Conservation (phyloP, 2,329 filamentous ascomycete genomes). For the Alternaria arbusti region DNA sequence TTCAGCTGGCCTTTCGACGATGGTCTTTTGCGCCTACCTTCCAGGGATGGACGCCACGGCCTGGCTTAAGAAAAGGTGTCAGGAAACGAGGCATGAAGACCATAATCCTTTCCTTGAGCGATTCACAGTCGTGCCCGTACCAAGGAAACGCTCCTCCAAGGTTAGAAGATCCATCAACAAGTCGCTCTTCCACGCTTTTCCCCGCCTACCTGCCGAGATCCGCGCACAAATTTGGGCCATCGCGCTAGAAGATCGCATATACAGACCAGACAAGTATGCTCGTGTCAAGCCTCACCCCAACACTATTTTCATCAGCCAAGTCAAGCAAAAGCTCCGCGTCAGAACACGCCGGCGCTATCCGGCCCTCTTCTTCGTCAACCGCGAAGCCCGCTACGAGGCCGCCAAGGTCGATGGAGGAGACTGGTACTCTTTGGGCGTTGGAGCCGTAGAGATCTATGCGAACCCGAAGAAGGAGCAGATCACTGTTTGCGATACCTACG, state of each 20-base stretch:
- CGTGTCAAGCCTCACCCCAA: too few species aligned
- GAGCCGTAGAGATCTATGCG: too few species aligned
- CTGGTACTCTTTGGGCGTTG: not conserved
- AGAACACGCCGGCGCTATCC: not conserved
- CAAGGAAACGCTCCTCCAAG: not conserved
- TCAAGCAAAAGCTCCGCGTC: too few species aligned
- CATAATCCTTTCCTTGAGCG: too few species aligned
- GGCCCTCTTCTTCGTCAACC: not conserved
- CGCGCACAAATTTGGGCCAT: not conserved
- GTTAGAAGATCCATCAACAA: not conserved
- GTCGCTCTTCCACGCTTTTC: not conserved
- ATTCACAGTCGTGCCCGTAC: not conserved
- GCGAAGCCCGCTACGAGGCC: not conserved
- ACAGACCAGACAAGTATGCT: too few species aligned
- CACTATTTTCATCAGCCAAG: too few species aligned
- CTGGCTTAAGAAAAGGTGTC: too few species aligned
- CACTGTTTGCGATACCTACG: not conserved
- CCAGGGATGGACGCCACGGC: too few species aligned
- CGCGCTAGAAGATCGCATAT: too few species aligned
- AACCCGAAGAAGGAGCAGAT: accelerated
- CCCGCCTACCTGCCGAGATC: not conserved
- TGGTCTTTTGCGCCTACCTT: too few species aligned
- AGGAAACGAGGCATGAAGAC: too few species aligned
- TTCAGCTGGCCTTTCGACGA: not conserved
- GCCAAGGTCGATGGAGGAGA: not conserved